Conservation (phyloP, 31 red algal species). For the Porphyra umbilicalis region DNA sequence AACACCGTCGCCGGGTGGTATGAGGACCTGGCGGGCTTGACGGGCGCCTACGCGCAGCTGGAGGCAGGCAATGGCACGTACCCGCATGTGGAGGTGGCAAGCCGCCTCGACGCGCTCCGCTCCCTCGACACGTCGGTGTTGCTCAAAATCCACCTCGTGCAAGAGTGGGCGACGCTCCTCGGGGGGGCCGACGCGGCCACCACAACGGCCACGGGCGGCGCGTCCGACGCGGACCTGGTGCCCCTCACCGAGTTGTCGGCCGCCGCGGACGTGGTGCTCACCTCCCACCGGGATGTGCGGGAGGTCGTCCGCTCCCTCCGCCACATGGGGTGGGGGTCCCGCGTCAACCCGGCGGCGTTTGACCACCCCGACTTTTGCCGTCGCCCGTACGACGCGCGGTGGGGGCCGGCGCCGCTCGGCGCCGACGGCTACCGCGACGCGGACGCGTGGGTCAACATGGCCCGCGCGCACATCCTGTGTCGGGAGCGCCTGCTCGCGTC, state of each 20-base stretch:
- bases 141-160: slow-evolving; percentile 38
- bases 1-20: slow-evolving; percentile 31
- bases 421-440: slow-evolving; percentile 17
- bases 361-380: slow-evolving; percentile 22
- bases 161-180: slow-evolving; percentile 18
- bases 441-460: slow-evolving; percentile 37
- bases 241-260: slow-evolving; percentile 2
- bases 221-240: too few relatives aligned
- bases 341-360: slow-evolving; percentile 37
- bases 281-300: slow-evolving; percentile 45
- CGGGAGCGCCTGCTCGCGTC: slow-evolving; percentile 30
- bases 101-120: slow-evolving; percentile 25
- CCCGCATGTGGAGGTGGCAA: neutral
- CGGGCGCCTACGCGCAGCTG: slow-evolving; percentile 28
- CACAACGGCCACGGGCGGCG: too few relatives aligned
- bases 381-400: neutral
- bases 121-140: slow-evolving; percentile 38
- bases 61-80: neutral
- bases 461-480: slow-evolving; percentile 30
- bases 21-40: slow-evolving; percentile 36
- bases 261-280: slow-evolving; percentile 40
- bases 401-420: neutral
- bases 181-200: slow-evolving; percentile 5
- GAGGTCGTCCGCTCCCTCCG: slow-evolving; percentile 53
- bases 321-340: slow-evolving; percentile 56